Percentiles rank a stretch among this genome's conserved stretches.
These are phyloP conservation scores for Quercus aquifolioides DNA, from an alignment of 306 rosid genomes.

Conservation along the genomic window DNA sequence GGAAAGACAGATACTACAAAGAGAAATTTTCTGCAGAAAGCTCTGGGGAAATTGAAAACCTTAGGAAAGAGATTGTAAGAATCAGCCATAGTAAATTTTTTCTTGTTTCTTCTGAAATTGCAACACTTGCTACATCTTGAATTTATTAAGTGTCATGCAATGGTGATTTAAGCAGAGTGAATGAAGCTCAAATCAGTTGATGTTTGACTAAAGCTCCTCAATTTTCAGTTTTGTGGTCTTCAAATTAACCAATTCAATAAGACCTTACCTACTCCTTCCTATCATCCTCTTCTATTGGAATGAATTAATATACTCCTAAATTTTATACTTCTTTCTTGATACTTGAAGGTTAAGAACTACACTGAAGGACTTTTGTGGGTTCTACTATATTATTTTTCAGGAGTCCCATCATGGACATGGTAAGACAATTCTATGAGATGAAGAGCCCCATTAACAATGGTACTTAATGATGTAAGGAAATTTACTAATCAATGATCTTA, in stretches of 20 bases:
- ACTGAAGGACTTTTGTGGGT: constrained; percentile 61
- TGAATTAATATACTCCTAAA: background rate
- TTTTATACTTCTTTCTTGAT: background rate
- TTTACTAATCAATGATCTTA: background rate
- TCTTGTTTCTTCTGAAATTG: background rate
- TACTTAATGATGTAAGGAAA: background rate
- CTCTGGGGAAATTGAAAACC: constrained; percentile 21
- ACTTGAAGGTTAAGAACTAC: constrained; percentile 43
- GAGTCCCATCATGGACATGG: constrained; percentile 65
- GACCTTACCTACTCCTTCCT: too few species aligned
- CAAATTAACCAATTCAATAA: too few species aligned
- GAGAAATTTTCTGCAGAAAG: constrained; percentile 45
- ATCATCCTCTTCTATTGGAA: background rate
- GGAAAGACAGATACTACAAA: constrained; percentile 50
- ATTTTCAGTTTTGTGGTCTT: too few species aligned
- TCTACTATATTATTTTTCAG: constrained; percentile 50
- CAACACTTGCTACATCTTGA: too few species aligned
- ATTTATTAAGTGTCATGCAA: too few species aligned
- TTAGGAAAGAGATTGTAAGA: constrained; percentile 46
- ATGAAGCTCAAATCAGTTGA: background rate
- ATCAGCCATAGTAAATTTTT: background rate
- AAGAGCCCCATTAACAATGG: background rate
- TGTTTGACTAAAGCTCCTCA: background rate
- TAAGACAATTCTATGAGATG: background rate
- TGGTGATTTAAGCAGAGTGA: too few species aligned